Evolutionary conservation across 176 grass and related monocot genomes (phyloP), one percentile per base, ranked within the genome.

Genomic region (Poa annua): DNA sequence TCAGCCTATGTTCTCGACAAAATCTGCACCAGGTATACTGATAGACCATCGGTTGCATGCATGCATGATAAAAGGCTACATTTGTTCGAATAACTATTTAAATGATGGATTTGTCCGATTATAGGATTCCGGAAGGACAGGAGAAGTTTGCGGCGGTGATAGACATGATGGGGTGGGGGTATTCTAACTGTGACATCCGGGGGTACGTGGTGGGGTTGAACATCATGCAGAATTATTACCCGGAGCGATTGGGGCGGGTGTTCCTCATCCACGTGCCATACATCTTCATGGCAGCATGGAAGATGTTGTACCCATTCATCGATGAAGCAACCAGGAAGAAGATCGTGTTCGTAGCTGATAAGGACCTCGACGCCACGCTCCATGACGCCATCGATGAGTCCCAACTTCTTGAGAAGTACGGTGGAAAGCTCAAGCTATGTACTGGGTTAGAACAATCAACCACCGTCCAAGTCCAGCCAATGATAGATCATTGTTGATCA

Each of bases 201-300:
- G 91, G 71, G 1, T 93, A 84, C 81, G 56, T 97, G 8, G 91
- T 89, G 13, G 86, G 50, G 59, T 83, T 97, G 5, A 89, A 93
- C 2, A 93, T 93, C 63, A 86, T 97, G 86, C 94, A 97, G 94
- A 93, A 61, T 42, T 89, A 77, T 51, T 93, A 97, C 80, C 91
- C 91, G 5, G 94, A 97, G 85, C 85, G 91, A 7, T 80, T 97
- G 1, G 89, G 81, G 3, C 50, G 88, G 21, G 89, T 88, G 3
- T 78, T 93, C 59, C 44, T 93, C 6, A 19, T 97, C 59, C 77
- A 91, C 82, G 94, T 89, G 17, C 91, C 94, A 15, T 86, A 84
- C 61, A 32, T 97, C 0, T 97, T 97, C 94, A 91, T 91, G 94
- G 90, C 86, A n/a, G 91, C 89, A 0, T 45, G 42, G 42, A 45